These are phyloP conservation scores for Hippophae tibetana DNA, from an alignment of 306 rosid species.

Conservation along the genomic window DNA sequence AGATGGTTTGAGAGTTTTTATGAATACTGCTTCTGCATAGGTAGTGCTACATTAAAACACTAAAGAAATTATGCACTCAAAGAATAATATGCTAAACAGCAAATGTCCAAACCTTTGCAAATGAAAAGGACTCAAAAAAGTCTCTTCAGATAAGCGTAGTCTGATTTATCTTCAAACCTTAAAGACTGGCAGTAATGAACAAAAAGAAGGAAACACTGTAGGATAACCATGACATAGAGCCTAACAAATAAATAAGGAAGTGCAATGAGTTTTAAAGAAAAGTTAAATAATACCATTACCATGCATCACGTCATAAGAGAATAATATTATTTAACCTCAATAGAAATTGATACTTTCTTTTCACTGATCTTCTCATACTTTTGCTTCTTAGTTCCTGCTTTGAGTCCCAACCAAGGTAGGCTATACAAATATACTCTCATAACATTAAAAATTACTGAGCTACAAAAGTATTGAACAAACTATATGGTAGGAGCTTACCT, in stretches of 20 bases:
- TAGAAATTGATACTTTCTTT: conserved; percentile 85
- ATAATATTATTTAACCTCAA: neutral
- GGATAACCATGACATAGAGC: conserved; percentile 85
- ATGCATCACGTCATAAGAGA: neutral
- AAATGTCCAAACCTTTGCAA: conserved; percentile 65
- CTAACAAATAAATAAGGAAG: conserved; percentile 31
- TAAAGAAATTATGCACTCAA: too few species aligned
- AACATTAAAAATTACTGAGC: conserved; percentile 5
- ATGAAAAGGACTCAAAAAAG: conserved; percentile 92
- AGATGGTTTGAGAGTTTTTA: neutral
- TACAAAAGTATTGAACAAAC: conserved; percentile 11
- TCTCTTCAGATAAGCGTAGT: conserved; percentile 89
- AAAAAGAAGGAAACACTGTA: conserved; percentile 88
- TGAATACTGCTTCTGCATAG: too few species aligned
- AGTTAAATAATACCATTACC: conserved; percentile 7
- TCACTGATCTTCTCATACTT: conserved; percentile 98
- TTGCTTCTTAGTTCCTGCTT: conserved; percentile 94
- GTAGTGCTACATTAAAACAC: too few species aligned
- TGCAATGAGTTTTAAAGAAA: conserved; percentile 18
- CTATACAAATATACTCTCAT: conserved; percentile 42
- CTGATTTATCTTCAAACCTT: conserved; percentile 94
- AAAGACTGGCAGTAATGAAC: conserved; percentile 94
- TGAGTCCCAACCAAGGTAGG: conserved; percentile 98
- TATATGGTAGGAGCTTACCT: too few species aligned
- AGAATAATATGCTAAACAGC: neutral